phyloP scores from a whole-genome alignment of 768 basidiomycete genomes.

The Psilocybe sp. region DNA sequence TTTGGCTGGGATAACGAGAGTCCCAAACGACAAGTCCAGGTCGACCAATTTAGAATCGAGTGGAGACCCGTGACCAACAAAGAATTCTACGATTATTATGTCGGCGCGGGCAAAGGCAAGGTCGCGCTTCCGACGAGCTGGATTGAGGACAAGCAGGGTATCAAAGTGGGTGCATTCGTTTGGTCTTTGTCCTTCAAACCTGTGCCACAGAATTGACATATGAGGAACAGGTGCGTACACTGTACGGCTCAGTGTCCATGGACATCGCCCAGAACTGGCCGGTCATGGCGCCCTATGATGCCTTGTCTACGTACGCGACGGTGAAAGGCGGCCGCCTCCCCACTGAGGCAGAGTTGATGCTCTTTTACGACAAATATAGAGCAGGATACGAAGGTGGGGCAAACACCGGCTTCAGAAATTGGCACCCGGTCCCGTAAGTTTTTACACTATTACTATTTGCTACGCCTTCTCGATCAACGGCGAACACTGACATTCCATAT shows the following conservation, averaged over 20 bases:
- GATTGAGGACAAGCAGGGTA: constrained; percentile 50
- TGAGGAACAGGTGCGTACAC: constrained; percentile 62
- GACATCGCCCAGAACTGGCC: constrained; percentile 84
- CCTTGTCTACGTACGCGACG: constrained; percentile 75
- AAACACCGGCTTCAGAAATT: constrained; percentile 87
- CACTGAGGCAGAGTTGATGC: constrained; percentile 80
- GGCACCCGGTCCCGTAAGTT: constrained; percentile 90
- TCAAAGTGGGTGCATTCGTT: constrained; percentile 45
- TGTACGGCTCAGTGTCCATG: constrained; percentile 84
- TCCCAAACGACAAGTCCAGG: constrained; percentile 57
- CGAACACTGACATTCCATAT: neutral
- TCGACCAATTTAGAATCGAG: constrained; percentile 72
- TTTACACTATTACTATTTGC: neutral
- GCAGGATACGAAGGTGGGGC: constrained; percentile 73
- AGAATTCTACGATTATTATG: constrained; percentile 74
- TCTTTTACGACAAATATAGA: constrained; percentile 75
- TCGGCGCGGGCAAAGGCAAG: constrained; percentile 37
- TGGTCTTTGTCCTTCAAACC: neutral
- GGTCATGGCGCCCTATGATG: constrained; percentile 71
- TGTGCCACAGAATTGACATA: neutral
- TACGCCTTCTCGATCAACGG: neutral
- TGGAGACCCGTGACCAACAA: constrained; percentile 88
- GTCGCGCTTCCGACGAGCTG: constrained; percentile 70
- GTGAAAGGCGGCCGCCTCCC: constrained; percentile 93
- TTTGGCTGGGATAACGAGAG: constrained; percentile 97